These are phyloP conservation scores for Verticillium zaregamsianum DNA, from an alignment of 2,329 filamentous ascomycete species.

Conservation along the genomic window DNA sequence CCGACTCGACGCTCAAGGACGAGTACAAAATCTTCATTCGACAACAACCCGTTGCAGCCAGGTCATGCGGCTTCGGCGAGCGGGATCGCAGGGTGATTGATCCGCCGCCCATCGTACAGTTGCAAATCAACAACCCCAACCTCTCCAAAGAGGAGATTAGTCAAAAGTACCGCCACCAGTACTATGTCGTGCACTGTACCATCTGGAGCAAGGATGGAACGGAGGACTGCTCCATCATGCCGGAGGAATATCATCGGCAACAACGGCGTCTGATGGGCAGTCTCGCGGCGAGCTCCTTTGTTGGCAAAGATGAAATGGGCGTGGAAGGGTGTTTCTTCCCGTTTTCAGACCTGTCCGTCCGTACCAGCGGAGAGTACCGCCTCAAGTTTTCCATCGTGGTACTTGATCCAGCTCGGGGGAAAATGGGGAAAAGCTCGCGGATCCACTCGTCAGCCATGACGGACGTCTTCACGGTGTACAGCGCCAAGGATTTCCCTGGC, in stretches of 20 bases:
- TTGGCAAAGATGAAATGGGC: conserved; percentile 69
- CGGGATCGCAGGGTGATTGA: conserved; percentile 78
- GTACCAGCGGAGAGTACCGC: conserved; percentile 71
- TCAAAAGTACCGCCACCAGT: conserved; percentile 52
- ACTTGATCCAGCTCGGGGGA: conserved; percentile 58
- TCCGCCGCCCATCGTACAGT: conserved; percentile 76
- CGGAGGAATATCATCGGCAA: conserved; percentile 65
- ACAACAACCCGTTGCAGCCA: conserved; percentile 73
- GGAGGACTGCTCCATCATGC: conserved; percentile 66
- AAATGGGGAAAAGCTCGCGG: conserved; percentile 46
- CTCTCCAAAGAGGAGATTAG: conserved; percentile 50
- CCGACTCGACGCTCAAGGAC: conserved; percentile 6
- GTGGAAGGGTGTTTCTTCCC: conserved; percentile 80
- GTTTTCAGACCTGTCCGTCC: conserved; percentile 77
- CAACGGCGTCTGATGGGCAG: conserved; percentile 78
- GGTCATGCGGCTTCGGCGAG: conserved; percentile 80
- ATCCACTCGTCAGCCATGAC: conserved; percentile 54
- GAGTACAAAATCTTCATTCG: conserved; percentile 56
- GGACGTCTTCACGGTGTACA: conserved; percentile 74
- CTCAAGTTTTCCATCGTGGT: conserved; percentile 71
- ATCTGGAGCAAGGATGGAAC: conserved; percentile 67
- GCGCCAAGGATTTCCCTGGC: conserved; percentile 80
- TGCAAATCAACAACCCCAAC: conserved; percentile 57
- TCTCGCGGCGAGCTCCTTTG: conserved; percentile 70
- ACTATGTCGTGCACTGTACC: conserved; percentile 71